Evolutionary conservation across 2,329 filamentous ascomycete species (phyloP).

Genomic region (Verticillium dahliae): DNA sequence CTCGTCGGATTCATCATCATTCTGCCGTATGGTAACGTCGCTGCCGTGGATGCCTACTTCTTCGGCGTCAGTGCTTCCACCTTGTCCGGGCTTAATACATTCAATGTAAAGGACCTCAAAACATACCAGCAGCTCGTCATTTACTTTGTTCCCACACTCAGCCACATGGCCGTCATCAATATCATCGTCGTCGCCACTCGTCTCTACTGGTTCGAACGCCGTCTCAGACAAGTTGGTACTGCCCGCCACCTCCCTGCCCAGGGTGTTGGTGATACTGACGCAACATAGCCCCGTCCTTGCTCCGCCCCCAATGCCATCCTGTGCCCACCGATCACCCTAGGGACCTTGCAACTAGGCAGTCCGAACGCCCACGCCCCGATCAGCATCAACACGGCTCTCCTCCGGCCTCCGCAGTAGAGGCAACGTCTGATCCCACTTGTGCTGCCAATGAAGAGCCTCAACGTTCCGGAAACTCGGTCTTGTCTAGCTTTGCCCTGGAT

Average conservation of each 20-base stretch:
- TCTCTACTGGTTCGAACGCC: conserved; percentile 35
- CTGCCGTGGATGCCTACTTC: conserved; percentile 40
- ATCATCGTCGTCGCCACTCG: conserved; percentile 39
- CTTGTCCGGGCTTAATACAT: conserved; percentile 45
- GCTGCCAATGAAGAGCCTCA: too few relatives aligned
- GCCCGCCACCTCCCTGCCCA: background rate
- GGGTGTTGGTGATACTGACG: background rate
- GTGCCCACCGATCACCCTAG: too few relatives aligned
- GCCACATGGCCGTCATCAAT: conserved; percentile 42
- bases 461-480: too few relatives aligned
- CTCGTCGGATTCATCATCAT: background rate
- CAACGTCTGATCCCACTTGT: too few relatives aligned
- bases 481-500: too few relatives aligned
- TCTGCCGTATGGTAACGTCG: conserved; percentile 23
- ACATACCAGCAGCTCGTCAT: conserved; percentile 45
- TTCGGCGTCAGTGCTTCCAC: conserved; percentile 43
- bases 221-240: conserved; percentile 29
- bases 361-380: too few relatives aligned
- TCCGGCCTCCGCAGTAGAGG: too few relatives aligned
- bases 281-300: too few relatives aligned
- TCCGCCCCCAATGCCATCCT: too few relatives aligned
- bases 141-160: conserved; percentile 43
- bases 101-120: conserved; percentile 42
- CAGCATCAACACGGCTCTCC: too few relatives aligned
- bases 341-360: too few relatives aligned